phyloP scores from a whole-genome alignment of 192 early-diverging fungal genomes.

The Mortierella alpina region DNA sequence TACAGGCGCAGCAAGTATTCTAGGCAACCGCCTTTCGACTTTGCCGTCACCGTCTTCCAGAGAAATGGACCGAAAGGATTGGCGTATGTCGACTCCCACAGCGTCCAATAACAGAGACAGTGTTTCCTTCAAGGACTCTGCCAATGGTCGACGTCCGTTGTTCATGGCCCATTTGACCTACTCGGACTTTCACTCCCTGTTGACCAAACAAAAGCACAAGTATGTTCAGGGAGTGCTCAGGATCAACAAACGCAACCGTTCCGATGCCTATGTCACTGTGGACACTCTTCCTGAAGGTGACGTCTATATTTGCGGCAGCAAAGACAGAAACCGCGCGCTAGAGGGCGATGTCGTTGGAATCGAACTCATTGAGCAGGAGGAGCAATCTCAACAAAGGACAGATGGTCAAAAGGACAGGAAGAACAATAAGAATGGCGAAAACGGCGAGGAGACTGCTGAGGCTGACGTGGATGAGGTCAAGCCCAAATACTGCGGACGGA shows the following conservation, averaged over 20 bases:
- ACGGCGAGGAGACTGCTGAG: slow-evolving; percentile 58
- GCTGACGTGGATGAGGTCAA: slow-evolving; percentile 64
- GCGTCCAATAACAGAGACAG: slow-evolving; percentile 56
- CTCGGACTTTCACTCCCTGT: slow-evolving; percentile 61
- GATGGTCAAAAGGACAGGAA: slow-evolving; percentile 68
- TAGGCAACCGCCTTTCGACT: slow-evolving; percentile 26
- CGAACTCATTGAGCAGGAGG: slow-evolving; percentile 74
- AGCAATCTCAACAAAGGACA: slow-evolving; percentile 66
- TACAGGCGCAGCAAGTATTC: not conserved
- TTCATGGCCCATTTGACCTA: slow-evolving; percentile 69
- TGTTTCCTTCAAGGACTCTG: slow-evolving; percentile 57
- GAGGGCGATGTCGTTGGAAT: slow-evolving; percentile 90
- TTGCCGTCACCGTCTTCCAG: slow-evolving; percentile 5
- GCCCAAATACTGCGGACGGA: slow-evolving; percentile 67
- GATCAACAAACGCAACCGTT: slow-evolving; percentile 86
- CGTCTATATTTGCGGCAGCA: slow-evolving; percentile 81
- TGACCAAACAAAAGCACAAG: slow-evolving; percentile 56
- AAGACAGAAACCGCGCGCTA: slow-evolving; percentile 83
- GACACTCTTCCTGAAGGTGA: slow-evolving; percentile 76
- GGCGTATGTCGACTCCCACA: slow-evolving; percentile 52
- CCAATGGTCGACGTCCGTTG: slow-evolving; percentile 62
- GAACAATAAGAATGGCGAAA: slow-evolving; percentile 58
- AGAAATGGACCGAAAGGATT: slow-evolving; percentile 38
- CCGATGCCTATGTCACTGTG: slow-evolving; percentile 89
- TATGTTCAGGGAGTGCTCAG: slow-evolving; percentile 83